Evolutionary conservation across 2,329 filamentous ascomycete species (phyloP), one percentile per base, ranked within the genome.

Genomic region (Gyromitra esculenta): DNA sequence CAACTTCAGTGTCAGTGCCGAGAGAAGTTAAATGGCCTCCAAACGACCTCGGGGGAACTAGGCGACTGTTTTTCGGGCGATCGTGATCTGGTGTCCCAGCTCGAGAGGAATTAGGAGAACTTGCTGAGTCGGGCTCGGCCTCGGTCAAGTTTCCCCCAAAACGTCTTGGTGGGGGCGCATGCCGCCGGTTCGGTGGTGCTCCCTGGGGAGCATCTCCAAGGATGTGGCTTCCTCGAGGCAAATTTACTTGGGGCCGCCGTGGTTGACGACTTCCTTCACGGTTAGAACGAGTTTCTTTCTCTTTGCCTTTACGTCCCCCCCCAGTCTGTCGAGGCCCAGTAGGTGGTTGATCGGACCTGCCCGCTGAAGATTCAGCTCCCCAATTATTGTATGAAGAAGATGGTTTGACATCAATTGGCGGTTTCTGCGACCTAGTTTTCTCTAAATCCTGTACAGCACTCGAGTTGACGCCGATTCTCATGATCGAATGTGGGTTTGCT

Each of bases 301-400:
- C 75, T 41, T 77, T 77, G 41, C 75, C 75, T 57, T 77, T 75
- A n/a, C 71, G 21, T 43, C 31, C 74, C 18, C 64, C 56, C 18
- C 43, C 41, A 31, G 39, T 15, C 43, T 66, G 71, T 21, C 66
- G 71, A 25, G 71, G 35, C 45, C 71, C 63, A 15, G 62, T 56
- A 39, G 39, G 35, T 48, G 71, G 65, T 41, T 74, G 56, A 54
- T 62, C 45, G n/a, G 67, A 41, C 43, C 56, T 63, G 18, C 21
- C 56, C 5, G 43, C 37, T 11, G 56, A 13, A 21, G 50, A 15
- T 15, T 31, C n/a, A 39, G 59, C 59, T 18, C 67, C 59, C 59
- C 59, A 66, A 50, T 72, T 62, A 11, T 67, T 62, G 13, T 72
- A 66, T 54, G 73, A 73, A n/a, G 71, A 18, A 18, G 73, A 65